A percentile compares a stretch with the other conserved stretches of the same genome.
These are phyloP conservation scores for Sugiyamaella grinbergsii DNA, from an alignment of 1,139 yeast genomes.

Conservation along the genomic window DNA sequence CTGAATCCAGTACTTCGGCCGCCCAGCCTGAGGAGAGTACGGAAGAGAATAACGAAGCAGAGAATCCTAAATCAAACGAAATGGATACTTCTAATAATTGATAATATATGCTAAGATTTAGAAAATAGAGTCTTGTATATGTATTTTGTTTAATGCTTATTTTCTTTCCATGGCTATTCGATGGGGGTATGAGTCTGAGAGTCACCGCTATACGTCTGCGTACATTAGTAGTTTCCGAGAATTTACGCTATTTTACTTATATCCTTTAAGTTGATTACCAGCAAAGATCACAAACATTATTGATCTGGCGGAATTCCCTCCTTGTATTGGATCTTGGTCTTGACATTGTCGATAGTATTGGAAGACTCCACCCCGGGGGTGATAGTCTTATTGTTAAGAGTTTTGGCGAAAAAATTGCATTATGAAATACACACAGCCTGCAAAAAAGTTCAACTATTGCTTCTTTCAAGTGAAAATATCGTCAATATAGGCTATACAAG, in stretches of 20 bases:
- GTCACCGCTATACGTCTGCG: too few species aligned
- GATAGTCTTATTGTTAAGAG: constrained; percentile 98
- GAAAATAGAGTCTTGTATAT: background rate
- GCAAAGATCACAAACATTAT: constrained; percentile 99
- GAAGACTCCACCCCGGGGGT: constrained; percentile 99
- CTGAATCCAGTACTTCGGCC: constrained; percentile 9
- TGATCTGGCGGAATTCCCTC: constrained; percentile 99
- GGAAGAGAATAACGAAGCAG: constrained; percentile 6
- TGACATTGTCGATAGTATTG: constrained; percentile 98
- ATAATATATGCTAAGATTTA: background rate
- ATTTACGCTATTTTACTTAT: too few species aligned
- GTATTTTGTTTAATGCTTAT: too few species aligned
- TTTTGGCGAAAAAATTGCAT: constrained; percentile 99
- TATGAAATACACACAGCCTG: constrained; percentile 35
- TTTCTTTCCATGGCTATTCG: background rate
- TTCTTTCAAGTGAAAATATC: too few species aligned
- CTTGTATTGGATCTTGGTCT: constrained; percentile 98
- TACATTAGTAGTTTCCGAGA: too few species aligned
- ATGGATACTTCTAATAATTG: constrained; percentile 20
- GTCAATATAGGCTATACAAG: too few species aligned
- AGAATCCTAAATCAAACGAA: constrained; percentile 2
- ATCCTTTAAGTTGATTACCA: constrained; percentile 99
- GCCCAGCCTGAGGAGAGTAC: constrained; percentile 15
- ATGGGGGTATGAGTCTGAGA: too few species aligned
- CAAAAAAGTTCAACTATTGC: constrained; percentile 35